Evolutionary conservation across 2,329 filamentous ascomycete genomes (phyloP).

Genomic region (Drechslerella stenobrocha): DNA sequence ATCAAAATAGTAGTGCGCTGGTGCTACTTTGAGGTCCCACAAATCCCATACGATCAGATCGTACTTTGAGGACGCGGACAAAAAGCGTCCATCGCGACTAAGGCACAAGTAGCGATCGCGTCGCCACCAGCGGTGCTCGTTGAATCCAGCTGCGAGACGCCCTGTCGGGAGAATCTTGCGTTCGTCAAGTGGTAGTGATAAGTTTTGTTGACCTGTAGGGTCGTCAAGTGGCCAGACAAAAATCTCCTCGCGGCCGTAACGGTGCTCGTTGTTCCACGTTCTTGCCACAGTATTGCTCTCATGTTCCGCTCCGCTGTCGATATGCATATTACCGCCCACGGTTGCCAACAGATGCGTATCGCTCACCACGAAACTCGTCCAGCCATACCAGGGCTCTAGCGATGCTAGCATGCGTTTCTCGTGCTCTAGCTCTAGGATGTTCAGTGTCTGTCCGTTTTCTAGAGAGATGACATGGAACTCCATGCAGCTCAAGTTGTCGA

Average conservation of each 20-base stretch:
- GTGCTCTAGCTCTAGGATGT: constrained; percentile 50
- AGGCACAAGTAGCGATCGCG: constrained; percentile 43
- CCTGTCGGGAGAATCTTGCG: constrained; percentile 32
- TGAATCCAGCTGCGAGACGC: constrained; percentile 25
- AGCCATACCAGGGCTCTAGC: constrained; percentile 45
- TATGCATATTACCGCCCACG: constrained; percentile 48
- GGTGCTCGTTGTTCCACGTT: constrained; percentile 32
- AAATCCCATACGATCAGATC: constrained; percentile 36
- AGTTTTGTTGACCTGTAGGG: constrained; percentile 16
- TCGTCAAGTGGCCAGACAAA: constrained; percentile 39
- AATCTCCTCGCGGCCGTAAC: constrained; percentile 49
- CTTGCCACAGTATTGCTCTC: constrained; percentile 13
- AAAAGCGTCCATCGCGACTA: constrained; percentile 47
- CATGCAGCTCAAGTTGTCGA: constrained; percentile 46
- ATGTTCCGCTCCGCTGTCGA: constrained; percentile 27
- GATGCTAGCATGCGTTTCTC: constrained; percentile 36
- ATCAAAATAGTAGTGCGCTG: constrained; percentile 8
- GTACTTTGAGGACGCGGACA: constrained; percentile 38
- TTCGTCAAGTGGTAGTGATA: constrained; percentile 16
- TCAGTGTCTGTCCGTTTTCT: constrained; percentile 50
- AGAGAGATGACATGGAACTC: constrained; percentile 52
- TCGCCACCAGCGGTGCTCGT: constrained; percentile 30
- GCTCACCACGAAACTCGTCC: constrained; percentile 51
- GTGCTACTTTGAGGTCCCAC: constrained; percentile 27
- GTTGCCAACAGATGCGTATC: constrained; percentile 50